These are phyloP conservation scores for Suaeda aralocaspica DNA, from an alignment of 148 eudicot species.

Conservation along the genomic window DNA sequence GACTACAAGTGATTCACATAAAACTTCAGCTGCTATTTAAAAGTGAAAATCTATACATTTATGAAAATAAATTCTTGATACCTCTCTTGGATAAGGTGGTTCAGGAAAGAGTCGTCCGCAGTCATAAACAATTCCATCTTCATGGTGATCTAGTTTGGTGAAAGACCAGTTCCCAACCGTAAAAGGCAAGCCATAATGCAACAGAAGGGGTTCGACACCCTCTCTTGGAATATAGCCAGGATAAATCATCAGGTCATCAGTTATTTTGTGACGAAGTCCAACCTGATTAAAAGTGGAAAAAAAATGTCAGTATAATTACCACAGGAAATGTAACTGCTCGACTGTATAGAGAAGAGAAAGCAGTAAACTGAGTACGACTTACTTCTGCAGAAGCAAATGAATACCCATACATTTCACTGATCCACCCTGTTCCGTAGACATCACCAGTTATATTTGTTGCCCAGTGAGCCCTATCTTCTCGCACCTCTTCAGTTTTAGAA, in stretches of 20 bases:
- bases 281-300: conserved; percentile 62
- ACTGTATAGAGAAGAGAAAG: conserved; percentile 3
- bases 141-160: conserved; percentile 78
- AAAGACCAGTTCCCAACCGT: conserved; percentile 93
- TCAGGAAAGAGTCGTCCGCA: conserved; percentile 93
- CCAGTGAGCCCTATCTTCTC: conserved; percentile 94
- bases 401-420: conserved; percentile 99
- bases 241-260: conserved; percentile 84
- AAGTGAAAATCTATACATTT: background rate
- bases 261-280: conserved; percentile 91
- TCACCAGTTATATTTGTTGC: conserved; percentile 89
- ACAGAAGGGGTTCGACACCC: conserved; percentile 77
- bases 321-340: background rate
- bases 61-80: conserved; percentile 21
- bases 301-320: conserved; percentile 18
- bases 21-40: background rate
- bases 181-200: conserved; percentile 95
- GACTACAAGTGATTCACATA: background rate
- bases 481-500: conserved; percentile 90
- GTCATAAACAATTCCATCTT: conserved; percentile 78
- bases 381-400: conserved; percentile 98
- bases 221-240: conserved; percentile 83
- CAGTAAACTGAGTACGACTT: conserved; percentile 11
- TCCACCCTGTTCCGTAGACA: conserved; percentile 91
- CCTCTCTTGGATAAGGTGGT: conserved; percentile 99